Evolutionary conservation across 2,329 filamentous ascomycete species (phyloP).

Genomic region (Fusarium cyanostomum): DNA sequence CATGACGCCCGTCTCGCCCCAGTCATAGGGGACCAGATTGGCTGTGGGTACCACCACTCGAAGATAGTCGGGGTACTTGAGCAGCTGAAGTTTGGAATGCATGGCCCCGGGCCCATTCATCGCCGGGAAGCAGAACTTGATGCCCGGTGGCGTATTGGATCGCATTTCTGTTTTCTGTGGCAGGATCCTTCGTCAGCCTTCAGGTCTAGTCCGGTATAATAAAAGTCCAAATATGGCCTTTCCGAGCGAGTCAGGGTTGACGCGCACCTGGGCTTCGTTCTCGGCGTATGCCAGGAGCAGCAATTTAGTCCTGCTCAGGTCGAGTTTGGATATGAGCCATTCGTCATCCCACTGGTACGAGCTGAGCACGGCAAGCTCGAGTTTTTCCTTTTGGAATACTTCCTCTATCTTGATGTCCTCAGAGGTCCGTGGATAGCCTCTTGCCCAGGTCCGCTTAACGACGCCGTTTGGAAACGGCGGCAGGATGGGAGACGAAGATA

Average conservation of each 20-base stretch:
- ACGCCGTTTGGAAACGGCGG: constrained; percentile 64
- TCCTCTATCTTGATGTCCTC: constrained; percentile 91
- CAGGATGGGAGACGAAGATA: constrained; percentile 35
- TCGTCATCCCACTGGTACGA: constrained; percentile 87
- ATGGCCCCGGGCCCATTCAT: constrained; percentile 81
- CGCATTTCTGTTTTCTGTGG: constrained; percentile 57
- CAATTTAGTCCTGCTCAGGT: constrained; percentile 68
- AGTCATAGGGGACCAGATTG: constrained; percentile 86
- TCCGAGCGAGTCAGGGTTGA: constrained; percentile 14
- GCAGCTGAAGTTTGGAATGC: constrained; percentile 93
- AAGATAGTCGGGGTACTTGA: constrained; percentile 79
- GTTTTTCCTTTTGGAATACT: constrained; percentile 75
- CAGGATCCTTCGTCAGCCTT: constrained; percentile 31
- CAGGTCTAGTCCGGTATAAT: constrained; percentile 10
- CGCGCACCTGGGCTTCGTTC: constrained; percentile 61
- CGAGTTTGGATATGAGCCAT: constrained; percentile 80
- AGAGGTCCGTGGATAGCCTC: constrained; percentile 65
- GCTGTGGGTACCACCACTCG: constrained; percentile 87
- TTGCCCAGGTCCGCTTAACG: constrained; percentile 84
- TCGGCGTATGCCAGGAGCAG: constrained; percentile 66
- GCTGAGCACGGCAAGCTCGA: constrained; percentile 83
- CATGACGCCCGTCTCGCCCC: constrained; percentile 86
- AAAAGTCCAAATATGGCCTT: constrained; percentile 2
- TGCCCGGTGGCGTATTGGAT: constrained; percentile 58
- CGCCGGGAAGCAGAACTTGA: constrained; percentile 82